phyloP scores from a whole-genome alignment of 2,329 filamentous ascomycete species.

The Microascus cirrosus region DNA sequence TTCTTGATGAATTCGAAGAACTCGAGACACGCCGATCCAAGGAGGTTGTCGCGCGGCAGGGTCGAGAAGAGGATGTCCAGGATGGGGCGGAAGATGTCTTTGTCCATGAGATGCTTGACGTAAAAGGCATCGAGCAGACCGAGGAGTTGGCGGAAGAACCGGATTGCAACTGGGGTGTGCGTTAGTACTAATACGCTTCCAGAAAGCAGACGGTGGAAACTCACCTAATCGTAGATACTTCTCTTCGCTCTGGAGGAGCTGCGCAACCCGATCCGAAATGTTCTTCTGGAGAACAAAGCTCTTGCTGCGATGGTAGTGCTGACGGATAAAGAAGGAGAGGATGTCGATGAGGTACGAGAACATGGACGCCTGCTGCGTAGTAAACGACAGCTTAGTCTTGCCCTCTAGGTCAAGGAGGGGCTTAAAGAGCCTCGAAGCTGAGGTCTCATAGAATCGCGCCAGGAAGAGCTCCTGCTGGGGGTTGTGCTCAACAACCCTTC shows the following conservation, averaged over 20 bases:
- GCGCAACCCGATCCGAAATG: slow-evolving; percentile 66
- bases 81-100: slow-evolving; percentile 73
- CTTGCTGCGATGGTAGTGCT: slow-evolving; percentile 78
- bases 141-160: slow-evolving; percentile 84
- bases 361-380: slow-evolving; percentile 76
- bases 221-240: slow-evolving; percentile 86
- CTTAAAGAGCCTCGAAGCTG: slow-evolving; percentile 74
- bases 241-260: slow-evolving; percentile 71
- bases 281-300: slow-evolving; percentile 76
- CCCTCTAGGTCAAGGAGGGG: slow-evolving; percentile 73
- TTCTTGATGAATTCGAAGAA: slow-evolving; percentile 85
- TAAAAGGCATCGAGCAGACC: slow-evolving; percentile 87
- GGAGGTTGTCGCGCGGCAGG: slow-evolving; percentile 82
- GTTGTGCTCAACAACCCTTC: slow-evolving; percentile 32
- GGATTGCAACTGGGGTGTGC: slow-evolving; percentile 57
- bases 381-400: slow-evolving; percentile 57
- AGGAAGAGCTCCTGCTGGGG: slow-evolving; percentile 80
- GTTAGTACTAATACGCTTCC: slow-evolving; percentile 7
- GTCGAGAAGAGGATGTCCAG: slow-evolving; percentile 74
- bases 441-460: slow-evolving; percentile 79
- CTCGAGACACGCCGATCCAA: slow-evolving; percentile 89
- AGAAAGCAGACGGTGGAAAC: slow-evolving; percentile 16
- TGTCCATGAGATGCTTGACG: slow-evolving; percentile 70
- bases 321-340: slow-evolving; percentile 83
- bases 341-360: slow-evolving; percentile 89